Percentiles rank a stretch among this genome's conserved stretches.
phyloP scores from a whole-genome alignment of 1,139 yeast genomes.

The Suhomyces kunorum region DNA sequence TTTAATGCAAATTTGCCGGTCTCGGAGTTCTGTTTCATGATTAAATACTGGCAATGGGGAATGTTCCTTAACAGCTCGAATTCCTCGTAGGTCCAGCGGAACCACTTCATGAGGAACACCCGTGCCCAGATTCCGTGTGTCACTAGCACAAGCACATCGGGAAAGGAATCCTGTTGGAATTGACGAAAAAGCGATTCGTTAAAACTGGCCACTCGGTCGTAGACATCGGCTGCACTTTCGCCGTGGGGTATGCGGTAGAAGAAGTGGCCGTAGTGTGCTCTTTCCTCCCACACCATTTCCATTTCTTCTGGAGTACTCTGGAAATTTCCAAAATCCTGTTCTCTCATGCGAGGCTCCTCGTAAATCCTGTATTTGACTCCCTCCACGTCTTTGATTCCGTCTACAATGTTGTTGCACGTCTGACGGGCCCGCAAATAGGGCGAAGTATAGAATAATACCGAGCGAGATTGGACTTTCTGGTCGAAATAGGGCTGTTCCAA shows the following conservation, averaged over 20 bases:
- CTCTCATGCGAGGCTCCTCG: conserved; percentile 89
- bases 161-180: conserved; percentile 66
- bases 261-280: conserved; percentile 89
- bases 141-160: conserved; percentile 74
- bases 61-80: conserved; percentile 81
- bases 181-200: conserved; percentile 84
- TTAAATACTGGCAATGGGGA: conserved; percentile 78
- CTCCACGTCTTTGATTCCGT: conserved; percentile 54
- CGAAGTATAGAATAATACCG: conserved; percentile 68
- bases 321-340: conserved; percentile 92
- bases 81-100: conserved; percentile 85
- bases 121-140: conserved; percentile 95
- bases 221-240: conserved; percentile 94
- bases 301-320: conserved; percentile 77
- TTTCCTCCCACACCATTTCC: conserved; percentile 74
- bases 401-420: conserved; percentile 68
- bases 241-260: conserved; percentile 91
- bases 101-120: conserved; percentile 91
- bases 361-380: conserved; percentile 55
- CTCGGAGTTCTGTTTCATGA: conserved; percentile 62
- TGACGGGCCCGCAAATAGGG: conserved; percentile 83
- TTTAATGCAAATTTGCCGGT: conserved; percentile 46
- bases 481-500: conserved; percentile 50
- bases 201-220: conserved; percentile 85
- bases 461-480: conserved; percentile 29